These are phyloP conservation scores for Trypethelium eluteriae DNA, from an alignment of 495 filamentous ascomycete genomes.

Conservation along the genomic window DNA sequence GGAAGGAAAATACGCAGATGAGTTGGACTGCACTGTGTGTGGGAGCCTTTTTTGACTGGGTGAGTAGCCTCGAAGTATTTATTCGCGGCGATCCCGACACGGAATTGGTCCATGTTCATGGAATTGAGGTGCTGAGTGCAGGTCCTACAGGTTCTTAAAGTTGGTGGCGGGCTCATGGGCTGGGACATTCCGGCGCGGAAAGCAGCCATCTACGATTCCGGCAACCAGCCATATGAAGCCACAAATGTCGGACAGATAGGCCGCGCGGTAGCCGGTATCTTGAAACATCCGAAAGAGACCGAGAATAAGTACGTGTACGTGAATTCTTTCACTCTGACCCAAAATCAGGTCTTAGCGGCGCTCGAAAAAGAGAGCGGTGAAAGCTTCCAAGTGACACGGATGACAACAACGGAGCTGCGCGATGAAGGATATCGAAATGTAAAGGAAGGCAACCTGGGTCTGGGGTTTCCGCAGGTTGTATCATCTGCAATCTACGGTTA, in stretches of 20 bases:
- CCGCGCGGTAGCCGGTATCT: slow-evolving; percentile 10
- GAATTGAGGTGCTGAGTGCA: background rate
- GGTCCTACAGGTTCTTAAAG: background rate
- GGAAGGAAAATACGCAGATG: slow-evolving; percentile 2
- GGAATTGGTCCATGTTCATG: background rate
- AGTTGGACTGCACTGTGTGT: slow-evolving; percentile 15
- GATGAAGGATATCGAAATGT: slow-evolving; percentile 1
- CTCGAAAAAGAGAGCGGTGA: slow-evolving; percentile 10
- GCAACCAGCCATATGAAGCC: slow-evolving; percentile 14
- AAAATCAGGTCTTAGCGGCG: slow-evolving; percentile 18
- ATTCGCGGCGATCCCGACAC: background rate
- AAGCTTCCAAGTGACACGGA: slow-evolving; percentile 14
- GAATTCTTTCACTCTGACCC: slow-evolving; percentile 13
- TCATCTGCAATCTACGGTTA: background rate
- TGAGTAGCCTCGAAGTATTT: background rate
- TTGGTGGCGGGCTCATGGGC: slow-evolving; percentile 4
- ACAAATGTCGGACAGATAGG: slow-evolving; percentile 17
- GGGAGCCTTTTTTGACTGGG: slow-evolving; percentile 19
- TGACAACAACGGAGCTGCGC: background rate
- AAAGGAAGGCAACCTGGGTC: background rate
- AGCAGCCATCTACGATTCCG: slow-evolving; percentile 13
- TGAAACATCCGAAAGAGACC: slow-evolving; percentile 16
- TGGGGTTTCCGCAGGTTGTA: background rate
- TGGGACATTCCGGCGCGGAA: slow-evolving; percentile 12
- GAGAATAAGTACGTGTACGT: slow-evolving; percentile 16